phyloP scores from a whole-genome alignment of 2,329 filamentous ascomycete species.

The Parastagonospora nodorum region DNA sequence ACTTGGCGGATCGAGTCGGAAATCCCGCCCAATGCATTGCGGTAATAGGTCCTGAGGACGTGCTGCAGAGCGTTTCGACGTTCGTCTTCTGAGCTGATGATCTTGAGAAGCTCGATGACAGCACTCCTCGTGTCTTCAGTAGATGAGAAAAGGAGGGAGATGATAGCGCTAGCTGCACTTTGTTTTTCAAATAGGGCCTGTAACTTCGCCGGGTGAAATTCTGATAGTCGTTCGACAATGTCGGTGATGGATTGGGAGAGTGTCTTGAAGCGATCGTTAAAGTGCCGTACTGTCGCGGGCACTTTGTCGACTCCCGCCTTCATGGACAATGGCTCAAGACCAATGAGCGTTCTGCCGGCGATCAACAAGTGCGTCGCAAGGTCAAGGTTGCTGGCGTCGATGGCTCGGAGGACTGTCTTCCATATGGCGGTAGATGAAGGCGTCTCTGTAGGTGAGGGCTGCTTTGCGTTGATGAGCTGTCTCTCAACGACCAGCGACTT shows the following conservation, averaged over 20 bases:
- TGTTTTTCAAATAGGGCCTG: constrained; percentile 70
- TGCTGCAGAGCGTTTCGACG: constrained; percentile 65
- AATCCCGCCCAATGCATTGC: constrained; percentile 61
- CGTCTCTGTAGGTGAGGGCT: constrained; percentile 66
- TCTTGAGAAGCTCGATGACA: constrained; percentile 81
- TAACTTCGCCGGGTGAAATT: constrained; percentile 73
- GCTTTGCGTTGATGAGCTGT: constrained; percentile 65
- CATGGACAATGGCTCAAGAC: constrained; percentile 71
- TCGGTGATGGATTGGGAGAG: constrained; percentile 68
- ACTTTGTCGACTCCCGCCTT: constrained; percentile 45
- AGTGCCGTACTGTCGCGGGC: constrained; percentile 66
- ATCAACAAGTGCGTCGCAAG: constrained; percentile 76
- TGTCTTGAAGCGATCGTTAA: constrained; percentile 74
- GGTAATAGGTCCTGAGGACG: constrained; percentile 62
- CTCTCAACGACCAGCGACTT: constrained; percentile 72
- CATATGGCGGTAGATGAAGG: constrained; percentile 78
- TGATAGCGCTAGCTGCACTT: constrained; percentile 72
- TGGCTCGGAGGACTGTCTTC: constrained; percentile 72
- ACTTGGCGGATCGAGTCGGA: constrained; percentile 62
- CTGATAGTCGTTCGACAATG: constrained; percentile 77
- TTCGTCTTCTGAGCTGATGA: constrained; percentile 72
- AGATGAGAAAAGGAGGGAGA: constrained; percentile 80
- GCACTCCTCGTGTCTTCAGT: constrained; percentile 79
- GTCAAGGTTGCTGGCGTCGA: constrained; percentile 69
- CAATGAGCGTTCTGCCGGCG: constrained; percentile 71